Conservation (phyloP, 139 green algal genomes). For the Chlamydomonas sphaeroides region DNA sequence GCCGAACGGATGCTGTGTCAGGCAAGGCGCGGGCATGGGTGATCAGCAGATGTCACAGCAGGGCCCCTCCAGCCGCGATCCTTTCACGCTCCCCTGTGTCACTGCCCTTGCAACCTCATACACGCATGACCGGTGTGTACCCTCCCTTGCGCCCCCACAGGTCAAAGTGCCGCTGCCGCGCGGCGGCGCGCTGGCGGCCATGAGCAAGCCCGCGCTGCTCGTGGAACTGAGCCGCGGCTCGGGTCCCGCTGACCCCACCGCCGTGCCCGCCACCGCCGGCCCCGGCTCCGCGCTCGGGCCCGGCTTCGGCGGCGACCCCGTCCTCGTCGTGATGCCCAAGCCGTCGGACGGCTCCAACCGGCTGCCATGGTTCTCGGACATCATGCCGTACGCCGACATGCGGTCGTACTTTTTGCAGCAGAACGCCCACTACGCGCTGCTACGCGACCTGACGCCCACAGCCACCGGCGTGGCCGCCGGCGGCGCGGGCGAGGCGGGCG, state of each 20-base stretch:
- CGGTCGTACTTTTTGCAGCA: slow-evolving; percentile 8
- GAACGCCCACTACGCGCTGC: slow-evolving; percentile 4
- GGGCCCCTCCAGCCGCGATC: too few species aligned
- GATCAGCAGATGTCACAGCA: too few species aligned
- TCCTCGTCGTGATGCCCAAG: slow-evolving; percentile 25
- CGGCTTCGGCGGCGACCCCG: slow-evolving; percentile 15
- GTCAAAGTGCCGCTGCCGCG: not conserved
- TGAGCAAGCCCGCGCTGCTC: not conserved
- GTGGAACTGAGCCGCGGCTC: not conserved
- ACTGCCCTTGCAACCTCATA: too few species aligned
- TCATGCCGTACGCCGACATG: not conserved
- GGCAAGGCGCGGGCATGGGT: too few species aligned
- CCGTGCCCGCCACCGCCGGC: not conserved
- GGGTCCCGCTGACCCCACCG: not conserved
- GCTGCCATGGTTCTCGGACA: slow-evolving; percentile 23
- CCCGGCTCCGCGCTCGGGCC: too few species aligned
- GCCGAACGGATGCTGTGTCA: too few species aligned
- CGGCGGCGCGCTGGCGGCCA: not conserved
- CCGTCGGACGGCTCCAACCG: not conserved
- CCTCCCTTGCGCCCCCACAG: too few species aligned
- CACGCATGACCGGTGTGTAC: too few species aligned
- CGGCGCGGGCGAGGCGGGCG: not conserved
- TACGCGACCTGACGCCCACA: not conserved
- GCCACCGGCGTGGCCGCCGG: not conserved
- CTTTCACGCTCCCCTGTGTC: too few species aligned